phyloP scores from a whole-genome alignment of 371 early-diverging fungal genomes.

The Circinella umbellata region DNA sequence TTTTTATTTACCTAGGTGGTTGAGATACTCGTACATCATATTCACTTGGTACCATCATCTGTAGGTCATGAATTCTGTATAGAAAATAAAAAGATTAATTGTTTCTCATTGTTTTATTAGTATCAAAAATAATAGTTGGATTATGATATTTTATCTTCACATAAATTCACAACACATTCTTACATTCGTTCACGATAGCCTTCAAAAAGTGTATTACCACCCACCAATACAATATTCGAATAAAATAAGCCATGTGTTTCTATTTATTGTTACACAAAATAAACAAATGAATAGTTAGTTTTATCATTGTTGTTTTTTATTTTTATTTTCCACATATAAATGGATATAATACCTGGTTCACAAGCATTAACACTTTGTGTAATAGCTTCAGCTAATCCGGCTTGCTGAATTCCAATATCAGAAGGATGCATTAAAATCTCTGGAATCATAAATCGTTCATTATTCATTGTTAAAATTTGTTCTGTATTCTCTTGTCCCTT shows the following conservation, averaged over 20 bases:
- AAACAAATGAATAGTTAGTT: background rate
- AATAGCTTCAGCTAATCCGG: constrained; percentile 82
- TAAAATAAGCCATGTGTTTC: constrained; percentile 72
- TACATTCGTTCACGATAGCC: constrained; percentile 77
- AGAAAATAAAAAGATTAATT: background rate
- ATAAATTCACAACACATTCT: background rate
- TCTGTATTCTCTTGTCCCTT: constrained; percentile 28
- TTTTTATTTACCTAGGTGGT: constrained; percentile 61
- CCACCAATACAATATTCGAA: constrained; percentile 78
- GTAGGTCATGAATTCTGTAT: constrained; percentile 63
- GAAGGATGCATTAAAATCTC: constrained; percentile 85
- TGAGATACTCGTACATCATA: constrained; percentile 66
- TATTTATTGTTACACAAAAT: constrained; percentile 15
- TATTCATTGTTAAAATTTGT: constrained; percentile 78
- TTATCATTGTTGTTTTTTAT: background rate
- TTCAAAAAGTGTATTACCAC: constrained; percentile 74
- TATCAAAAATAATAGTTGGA: background rate
- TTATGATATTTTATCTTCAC: too few relatives aligned
- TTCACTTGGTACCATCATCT: constrained; percentile 64
- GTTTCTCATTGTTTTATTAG: background rate
- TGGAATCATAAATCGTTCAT: constrained; percentile 86
- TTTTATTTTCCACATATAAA: background rate
- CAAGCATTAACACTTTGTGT: constrained; percentile 64
- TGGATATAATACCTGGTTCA: constrained; percentile 41
- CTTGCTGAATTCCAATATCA: constrained; percentile 85